Conservation (phyloP, 306 rosid genomes). For the Abrus pulchellus region DNA sequence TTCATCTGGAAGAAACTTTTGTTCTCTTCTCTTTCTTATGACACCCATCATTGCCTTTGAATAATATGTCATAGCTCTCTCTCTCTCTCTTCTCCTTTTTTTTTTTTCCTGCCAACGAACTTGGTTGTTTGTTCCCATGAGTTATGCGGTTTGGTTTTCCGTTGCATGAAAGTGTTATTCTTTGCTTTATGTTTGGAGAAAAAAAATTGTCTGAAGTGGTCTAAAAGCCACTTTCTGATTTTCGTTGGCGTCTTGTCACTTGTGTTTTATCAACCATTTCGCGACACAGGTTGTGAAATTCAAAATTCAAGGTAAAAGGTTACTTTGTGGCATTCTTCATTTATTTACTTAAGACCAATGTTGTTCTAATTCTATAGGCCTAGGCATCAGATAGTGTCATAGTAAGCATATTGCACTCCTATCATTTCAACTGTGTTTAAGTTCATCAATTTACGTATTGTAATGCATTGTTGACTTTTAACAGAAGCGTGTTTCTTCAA, state of each 20-base stretch:
- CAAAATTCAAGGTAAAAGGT: conserved; percentile 38
- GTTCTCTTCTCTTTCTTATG: conserved; percentile 44
- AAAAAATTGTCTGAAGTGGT: conserved; percentile 34
- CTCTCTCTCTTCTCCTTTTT: neutral
- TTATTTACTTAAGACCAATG: conserved; percentile 13
- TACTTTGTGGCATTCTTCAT: conserved; percentile 26
- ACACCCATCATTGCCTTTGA: conserved; percentile 47
- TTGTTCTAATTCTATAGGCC: neutral
- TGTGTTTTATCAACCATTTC: conserved; percentile 34
- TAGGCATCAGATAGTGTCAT: neutral
- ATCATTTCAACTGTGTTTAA: conserved; percentile 11
- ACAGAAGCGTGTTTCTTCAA: neutral
- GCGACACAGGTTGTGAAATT: conserved; percentile 15
- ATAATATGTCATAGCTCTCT: conserved; percentile 30
- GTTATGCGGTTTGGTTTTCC: conserved; percentile 31
- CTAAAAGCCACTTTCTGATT: conserved; percentile 48
- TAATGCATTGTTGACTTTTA: conserved; percentile 15
- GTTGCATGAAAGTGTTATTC: neutral
- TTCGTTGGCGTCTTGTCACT: conserved; percentile 25
- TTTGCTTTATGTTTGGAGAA: conserved; percentile 18
- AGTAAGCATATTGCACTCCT: neutral
- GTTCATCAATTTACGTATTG: conserved; percentile 13
- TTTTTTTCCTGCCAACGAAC: conserved; percentile 12
- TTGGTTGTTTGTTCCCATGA: conserved; percentile 27
- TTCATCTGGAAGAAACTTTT: conserved; percentile 48